phyloP scores from a whole-genome alignment of 2,329 filamentous ascomycete genomes.

The Cordyceps javanica region DNA sequence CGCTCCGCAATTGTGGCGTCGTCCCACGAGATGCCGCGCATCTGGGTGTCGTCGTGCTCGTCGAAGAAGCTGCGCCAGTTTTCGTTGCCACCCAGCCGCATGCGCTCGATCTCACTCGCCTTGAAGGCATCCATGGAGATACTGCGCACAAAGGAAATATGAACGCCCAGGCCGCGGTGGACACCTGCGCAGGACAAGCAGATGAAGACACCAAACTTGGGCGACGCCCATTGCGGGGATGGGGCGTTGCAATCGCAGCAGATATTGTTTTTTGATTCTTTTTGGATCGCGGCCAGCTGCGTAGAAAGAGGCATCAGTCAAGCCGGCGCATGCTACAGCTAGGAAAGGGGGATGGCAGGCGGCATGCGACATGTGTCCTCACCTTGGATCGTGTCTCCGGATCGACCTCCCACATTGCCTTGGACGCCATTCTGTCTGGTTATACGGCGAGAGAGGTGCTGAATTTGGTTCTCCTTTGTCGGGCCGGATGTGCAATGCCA shows the following conservation, averaged over 20 bases:
- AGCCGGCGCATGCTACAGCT: conserved; percentile 2
- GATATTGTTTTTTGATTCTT: conserved; percentile 77
- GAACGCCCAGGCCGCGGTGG: conserved; percentile 89
- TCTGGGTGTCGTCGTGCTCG: conserved; percentile 57
- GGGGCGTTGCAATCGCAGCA: conserved; percentile 96
- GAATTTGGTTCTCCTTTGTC: background rate
- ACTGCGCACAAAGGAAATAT: conserved; percentile 96
- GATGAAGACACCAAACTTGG: conserved; percentile 98
- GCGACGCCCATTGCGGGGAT: conserved; percentile 94
- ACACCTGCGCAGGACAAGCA: conserved; percentile 93
- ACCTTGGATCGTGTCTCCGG: conserved; percentile 96
- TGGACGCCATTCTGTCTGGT: conserved; percentile 50
- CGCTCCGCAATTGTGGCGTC: conserved; percentile 84
- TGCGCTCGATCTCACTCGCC: conserved; percentile 81
- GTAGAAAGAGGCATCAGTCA: conserved; percentile 14
- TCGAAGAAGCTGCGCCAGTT: conserved; percentile 87
- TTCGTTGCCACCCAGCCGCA: conserved; percentile 87
- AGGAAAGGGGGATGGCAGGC: background rate
- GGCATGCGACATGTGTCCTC: conserved; percentile 18
- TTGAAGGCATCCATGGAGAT: conserved; percentile 99
- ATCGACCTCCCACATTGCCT: conserved; percentile 97
- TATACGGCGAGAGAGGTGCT: background rate
- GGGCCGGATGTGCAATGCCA: background rate
- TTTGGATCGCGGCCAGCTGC: conserved; percentile 85
- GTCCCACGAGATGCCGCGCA: conserved; percentile 68